These are phyloP conservation scores for Ustilago tritici DNA, from an alignment of 1,284 basidiomycete species.

Conservation along the genomic window DNA sequence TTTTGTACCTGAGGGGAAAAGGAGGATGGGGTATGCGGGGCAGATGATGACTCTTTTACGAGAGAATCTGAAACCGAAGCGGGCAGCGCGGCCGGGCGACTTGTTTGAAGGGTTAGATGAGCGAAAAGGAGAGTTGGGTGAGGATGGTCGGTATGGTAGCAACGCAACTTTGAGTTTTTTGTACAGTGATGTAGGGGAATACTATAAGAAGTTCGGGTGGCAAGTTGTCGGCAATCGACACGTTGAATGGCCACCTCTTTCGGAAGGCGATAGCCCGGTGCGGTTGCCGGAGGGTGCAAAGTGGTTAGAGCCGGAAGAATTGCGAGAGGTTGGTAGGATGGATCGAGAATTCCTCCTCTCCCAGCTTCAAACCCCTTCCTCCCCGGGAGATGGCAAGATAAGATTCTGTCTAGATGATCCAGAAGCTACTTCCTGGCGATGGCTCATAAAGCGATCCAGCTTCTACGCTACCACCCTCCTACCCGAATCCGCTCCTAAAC, in stretches of 20 bases:
- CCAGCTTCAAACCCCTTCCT: slow-evolving; percentile 6
- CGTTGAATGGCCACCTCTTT: slow-evolving; percentile 38
- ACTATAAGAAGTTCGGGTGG: slow-evolving; percentile 73
- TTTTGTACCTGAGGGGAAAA: slow-evolving; percentile 72
- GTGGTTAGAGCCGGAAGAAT: slow-evolving; percentile 26
- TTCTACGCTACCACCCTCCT: slow-evolving; percentile 38
- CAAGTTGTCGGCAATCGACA: slow-evolving; percentile 35
- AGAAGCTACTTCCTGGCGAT: slow-evolving; percentile 45
- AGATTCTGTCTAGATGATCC: slow-evolving; percentile 46
- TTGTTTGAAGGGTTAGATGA: slow-evolving; percentile 5
- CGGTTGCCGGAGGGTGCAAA: slow-evolving; percentile 12
- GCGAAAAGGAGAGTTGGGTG: slow-evolving; percentile 15
- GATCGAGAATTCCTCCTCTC: slow-evolving; percentile 36
- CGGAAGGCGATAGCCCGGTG: background rate
- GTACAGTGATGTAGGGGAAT: slow-evolving; percentile 77
- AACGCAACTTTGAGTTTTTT: slow-evolving; percentile 74
- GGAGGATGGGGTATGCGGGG: slow-evolving; percentile 73
- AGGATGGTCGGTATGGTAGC: slow-evolving; percentile 67
- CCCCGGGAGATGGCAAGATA: slow-evolving; percentile 4
- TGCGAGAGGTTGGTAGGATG: slow-evolving; percentile 22
- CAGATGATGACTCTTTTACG: slow-evolving; percentile 75
- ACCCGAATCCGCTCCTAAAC: slow-evolving; percentile 26
- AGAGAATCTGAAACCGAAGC: slow-evolving; percentile 70
- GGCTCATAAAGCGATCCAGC: slow-evolving; percentile 42
- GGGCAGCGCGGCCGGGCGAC: slow-evolving; percentile 4